Evolutionary conservation across 306 rosid genomes (phyloP).

Genomic region (Glycine soja): DNA sequence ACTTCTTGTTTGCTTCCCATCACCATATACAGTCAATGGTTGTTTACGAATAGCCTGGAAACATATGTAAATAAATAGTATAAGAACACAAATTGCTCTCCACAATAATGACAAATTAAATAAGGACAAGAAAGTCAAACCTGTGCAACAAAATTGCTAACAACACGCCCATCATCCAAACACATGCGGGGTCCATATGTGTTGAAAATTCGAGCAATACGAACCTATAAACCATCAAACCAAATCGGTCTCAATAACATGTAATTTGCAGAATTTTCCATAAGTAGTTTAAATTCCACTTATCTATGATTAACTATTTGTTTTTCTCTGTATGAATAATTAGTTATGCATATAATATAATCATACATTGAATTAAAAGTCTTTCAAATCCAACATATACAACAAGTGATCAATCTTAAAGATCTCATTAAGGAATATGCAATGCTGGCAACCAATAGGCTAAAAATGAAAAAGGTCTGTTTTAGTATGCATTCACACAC

Average conservation of each 20-base stretch:
- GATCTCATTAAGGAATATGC: background rate
- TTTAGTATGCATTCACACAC: background rate
- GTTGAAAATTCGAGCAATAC: constrained; percentile 95
- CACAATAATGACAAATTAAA: background rate
- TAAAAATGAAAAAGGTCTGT: background rate
- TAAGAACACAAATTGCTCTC: constrained; percentile 17
- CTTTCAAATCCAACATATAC: constrained; percentile 5
- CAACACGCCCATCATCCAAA: constrained; percentile 99
- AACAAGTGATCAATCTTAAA: constrained; percentile 3
- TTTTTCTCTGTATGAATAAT: constrained; percentile 11
- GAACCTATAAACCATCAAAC: constrained; percentile 69
- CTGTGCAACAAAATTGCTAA: constrained; percentile 98
- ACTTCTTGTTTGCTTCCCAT: constrained; percentile 97
- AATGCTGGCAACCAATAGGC: background rate
- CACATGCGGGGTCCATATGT: constrained; percentile 98
- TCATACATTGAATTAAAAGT: constrained; percentile 2
- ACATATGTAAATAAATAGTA: constrained; percentile 7
- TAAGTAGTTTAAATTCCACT: constrained; percentile 26
- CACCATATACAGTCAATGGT: constrained; percentile 94
- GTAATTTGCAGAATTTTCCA: constrained; percentile 26
- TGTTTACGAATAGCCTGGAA: constrained; percentile 89
- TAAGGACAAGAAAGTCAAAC: constrained; percentile 48
- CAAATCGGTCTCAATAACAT: constrained; percentile 42
- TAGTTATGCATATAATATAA: constrained; percentile 18
- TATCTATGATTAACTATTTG: constrained; percentile 19